Conservation (phyloP, 371 early-diverging fungal genomes). For the Conidiobolus incongruus region DNA sequence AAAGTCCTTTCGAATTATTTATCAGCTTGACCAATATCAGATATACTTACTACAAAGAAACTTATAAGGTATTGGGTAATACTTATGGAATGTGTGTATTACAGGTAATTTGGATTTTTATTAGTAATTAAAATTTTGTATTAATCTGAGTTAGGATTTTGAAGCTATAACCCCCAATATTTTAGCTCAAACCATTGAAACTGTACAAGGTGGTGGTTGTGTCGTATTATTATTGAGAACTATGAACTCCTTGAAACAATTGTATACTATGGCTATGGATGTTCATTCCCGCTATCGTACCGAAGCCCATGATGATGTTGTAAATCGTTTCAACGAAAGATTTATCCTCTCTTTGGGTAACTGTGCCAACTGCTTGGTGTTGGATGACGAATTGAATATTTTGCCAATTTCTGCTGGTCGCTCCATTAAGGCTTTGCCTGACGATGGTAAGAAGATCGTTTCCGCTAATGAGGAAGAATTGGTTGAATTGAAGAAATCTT, state of each 20-base stretch:
- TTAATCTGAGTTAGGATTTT: constrained; percentile 66
- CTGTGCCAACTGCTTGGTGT: constrained; percentile 80
- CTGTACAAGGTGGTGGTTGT: constrained; percentile 97
- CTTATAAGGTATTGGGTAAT: constrained; percentile 94
- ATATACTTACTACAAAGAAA: constrained; percentile 97
- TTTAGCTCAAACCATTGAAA: constrained; percentile 93
- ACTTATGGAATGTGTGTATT: constrained; percentile 98
- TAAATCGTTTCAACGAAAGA: constrained; percentile 93
- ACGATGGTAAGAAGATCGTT: constrained; percentile 6
- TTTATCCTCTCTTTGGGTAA: constrained; percentile 85
- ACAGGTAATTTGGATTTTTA: constrained; percentile 22
- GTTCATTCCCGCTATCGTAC: constrained; percentile 87
- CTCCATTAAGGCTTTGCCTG: constrained; percentile 65
- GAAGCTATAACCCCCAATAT: constrained; percentile 97
- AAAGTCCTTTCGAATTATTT: constrained; percentile 93
- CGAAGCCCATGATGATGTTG: constrained; percentile 79
- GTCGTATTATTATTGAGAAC: constrained; percentile 83
- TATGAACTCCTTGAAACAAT: constrained; percentile 84
- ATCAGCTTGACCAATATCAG: constrained; percentile 85
- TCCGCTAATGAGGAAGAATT: constrained; percentile 51
- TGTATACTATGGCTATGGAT: constrained; percentile 97
- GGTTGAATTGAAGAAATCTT: constrained; percentile 49
- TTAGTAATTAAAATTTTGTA: constrained; percentile 1
- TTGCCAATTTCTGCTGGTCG: constrained; percentile 80
- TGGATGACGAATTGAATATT: constrained; percentile 93